Evolutionary conservation across 1,284 basidiomycete species (phyloP), one percentile per base, ranked within the genome.

Genomic region (Cutaneotrichosporon sp.): DNA sequence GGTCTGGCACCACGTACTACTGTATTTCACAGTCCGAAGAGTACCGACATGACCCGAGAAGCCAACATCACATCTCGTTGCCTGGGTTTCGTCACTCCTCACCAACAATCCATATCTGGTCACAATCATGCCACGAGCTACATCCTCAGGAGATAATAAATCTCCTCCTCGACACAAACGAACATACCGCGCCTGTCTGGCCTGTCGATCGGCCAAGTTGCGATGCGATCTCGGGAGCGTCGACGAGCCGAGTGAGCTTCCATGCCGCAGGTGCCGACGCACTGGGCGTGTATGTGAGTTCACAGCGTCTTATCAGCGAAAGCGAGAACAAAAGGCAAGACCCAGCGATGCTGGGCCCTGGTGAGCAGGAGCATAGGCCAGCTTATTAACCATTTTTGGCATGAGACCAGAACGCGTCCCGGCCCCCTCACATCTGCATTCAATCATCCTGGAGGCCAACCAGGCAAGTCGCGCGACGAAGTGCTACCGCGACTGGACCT

Each of bases 251-350:
- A 31, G 24, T 27, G 46, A 37, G 12, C 46, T 42, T 0, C 52
- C 57, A n/a, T 62, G 61, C 46, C 39, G 49, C 3, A 49, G 61
- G 2, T 62, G 61, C 27, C 39, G 51, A 4, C 38, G 61, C 12
- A 60, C 61, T 4, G 61, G 61, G 6, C 43, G 61, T 11, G 25
- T 46, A 10, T 62, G 61, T 43, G 41, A 47, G 22, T 59, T 62
- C 32, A 41, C 43, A 22, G 48, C 47, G 27, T 47, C 46, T 12
- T 52, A 52, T 20, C 51, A 39, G 22, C 38, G 38, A 20, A 39
- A 39, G 22, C 38, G 24, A 12, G 33, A 19, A 37, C 33, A 16
- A 29, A 12, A 20, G 35, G 27, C 20, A 42, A 9, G 2, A 3
- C 29, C 6, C 35, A n/a, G 2, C 16, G n/a, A 31, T 2, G 20